Evolutionary conservation across 257 asterid genomes (phyloP).

Genomic region (Solanum habrochaites): DNA sequence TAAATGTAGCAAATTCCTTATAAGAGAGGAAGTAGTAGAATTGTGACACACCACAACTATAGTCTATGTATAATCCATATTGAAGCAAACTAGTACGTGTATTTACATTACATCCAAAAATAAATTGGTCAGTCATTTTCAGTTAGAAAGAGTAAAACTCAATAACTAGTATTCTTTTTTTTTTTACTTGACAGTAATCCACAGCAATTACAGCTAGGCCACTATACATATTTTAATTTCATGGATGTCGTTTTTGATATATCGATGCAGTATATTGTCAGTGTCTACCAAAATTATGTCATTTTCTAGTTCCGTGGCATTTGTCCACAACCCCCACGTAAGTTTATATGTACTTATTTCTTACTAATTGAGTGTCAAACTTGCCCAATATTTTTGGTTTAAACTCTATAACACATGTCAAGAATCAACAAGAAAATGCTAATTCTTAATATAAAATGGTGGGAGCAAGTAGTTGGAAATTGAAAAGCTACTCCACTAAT

Average conservation of each 20-base stretch:
- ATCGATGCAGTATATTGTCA: not conserved
- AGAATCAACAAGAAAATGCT: not conserved
- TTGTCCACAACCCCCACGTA: not conserved
- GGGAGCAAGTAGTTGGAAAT: not conserved
- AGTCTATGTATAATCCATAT: not conserved
- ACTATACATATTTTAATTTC: not conserved
- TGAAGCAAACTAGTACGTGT: not conserved
- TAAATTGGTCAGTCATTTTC: not conserved
- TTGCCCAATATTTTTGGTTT: not conserved
- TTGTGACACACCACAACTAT: not conserved
- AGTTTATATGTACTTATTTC: not conserved
- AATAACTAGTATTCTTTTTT: no score
- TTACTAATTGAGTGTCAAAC: not conserved
- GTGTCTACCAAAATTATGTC: not conserved
- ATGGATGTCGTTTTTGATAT: not conserved
- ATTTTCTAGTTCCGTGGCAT: not conserved
- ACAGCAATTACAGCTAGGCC: not conserved
- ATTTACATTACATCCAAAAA: not conserved
- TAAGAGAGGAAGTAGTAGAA: not conserved
- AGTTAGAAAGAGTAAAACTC: not conserved
- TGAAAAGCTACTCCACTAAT: not conserved
- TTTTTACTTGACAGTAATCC: not conserved
- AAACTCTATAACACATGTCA: not conserved
- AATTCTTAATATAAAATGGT: not conserved
- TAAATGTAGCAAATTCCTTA: not conserved